These are phyloP conservation scores for Vanderwaltozyma verrucispora DNA, from an alignment of 805 yeast species.

Conservation along the genomic window DNA sequence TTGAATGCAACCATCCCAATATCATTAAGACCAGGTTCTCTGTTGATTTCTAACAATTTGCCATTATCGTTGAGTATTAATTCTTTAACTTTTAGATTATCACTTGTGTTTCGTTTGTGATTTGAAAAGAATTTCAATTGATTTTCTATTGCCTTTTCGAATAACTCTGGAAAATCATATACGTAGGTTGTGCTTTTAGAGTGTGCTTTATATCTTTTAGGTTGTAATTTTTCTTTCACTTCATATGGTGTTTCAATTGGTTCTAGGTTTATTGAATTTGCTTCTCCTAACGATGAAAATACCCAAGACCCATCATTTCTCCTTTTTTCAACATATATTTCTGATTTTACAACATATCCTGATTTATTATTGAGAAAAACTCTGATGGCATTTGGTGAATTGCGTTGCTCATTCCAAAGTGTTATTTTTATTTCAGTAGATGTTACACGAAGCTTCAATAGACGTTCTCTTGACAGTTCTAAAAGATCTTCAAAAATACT, in stretches of 20 bases:
- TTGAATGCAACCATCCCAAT: constrained; percentile 98
- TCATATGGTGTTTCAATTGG: constrained; percentile 94
- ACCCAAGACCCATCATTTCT: constrained; percentile 92
- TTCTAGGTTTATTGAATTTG: constrained; percentile 95
- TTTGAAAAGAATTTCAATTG: constrained; percentile 69
- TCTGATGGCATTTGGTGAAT: constrained; percentile 86
- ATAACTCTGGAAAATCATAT: constrained; percentile 96
- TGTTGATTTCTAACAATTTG: constrained; percentile 71
- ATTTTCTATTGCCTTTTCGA: constrained; percentile 80
- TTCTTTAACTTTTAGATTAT: constrained; percentile 62
- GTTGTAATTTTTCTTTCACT: constrained; percentile 94
- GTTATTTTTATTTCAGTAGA: constrained; percentile 96
- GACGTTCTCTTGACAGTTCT: constrained; percentile 92
- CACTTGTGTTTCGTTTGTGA: constrained; percentile 42
- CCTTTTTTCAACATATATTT: constrained; percentile 86
- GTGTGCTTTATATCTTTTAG: constrained; percentile 97
- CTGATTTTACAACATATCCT: constrained; percentile 95
- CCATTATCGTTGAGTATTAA: constrained; percentile 71
- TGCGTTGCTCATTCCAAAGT: constrained; percentile 79
- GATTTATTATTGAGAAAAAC: constrained; percentile 94
- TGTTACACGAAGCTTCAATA: constrained; percentile 92
- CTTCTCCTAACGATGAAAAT: constrained; percentile 85
- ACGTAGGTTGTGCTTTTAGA: constrained; percentile 96
- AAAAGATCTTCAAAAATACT: constrained; percentile 95
- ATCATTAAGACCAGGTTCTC: constrained; percentile 93